A percentile compares a stretch with the other conserved stretches of the same genome.
Conservation (phyloP, 2,329 filamentous ascomycete species). For the Botryotinia globosa region DNA sequence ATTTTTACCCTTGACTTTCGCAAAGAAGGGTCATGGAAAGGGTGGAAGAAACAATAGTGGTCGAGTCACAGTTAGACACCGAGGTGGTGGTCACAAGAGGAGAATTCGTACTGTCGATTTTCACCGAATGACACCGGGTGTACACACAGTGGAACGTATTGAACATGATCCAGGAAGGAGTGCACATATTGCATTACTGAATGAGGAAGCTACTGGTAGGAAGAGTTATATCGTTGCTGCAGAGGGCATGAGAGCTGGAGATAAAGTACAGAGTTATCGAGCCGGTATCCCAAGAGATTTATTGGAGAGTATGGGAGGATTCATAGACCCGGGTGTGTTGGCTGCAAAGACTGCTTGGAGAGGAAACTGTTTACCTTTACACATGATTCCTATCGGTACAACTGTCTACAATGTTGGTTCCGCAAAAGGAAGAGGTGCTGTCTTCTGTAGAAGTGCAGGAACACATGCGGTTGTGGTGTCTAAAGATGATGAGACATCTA, state of each 20-base stretch:
- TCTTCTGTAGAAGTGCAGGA: constrained; percentile 92
- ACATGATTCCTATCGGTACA: constrained; percentile 95
- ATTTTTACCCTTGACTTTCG: constrained; percentile 76
- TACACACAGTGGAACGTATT: constrained; percentile 87
- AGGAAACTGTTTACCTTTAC: constrained; percentile 91
- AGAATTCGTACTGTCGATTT: constrained; percentile 93
- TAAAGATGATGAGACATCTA: constrained; percentile 74
- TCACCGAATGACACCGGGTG: constrained; percentile 70
- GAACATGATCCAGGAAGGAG: constrained; percentile 94
- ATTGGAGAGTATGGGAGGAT: constrained; percentile 86
- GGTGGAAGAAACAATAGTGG: constrained; percentile 90
- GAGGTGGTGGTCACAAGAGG: constrained; percentile 87
- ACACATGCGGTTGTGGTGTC: constrained; percentile 86
- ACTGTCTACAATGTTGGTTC: constrained; percentile 88
- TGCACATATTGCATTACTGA: constrained; percentile 87
- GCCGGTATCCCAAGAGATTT: constrained; percentile 84
- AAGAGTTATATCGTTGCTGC: constrained; percentile 94
- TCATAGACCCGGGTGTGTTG: constrained; percentile 90
- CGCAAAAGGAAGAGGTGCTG: constrained; percentile 67
- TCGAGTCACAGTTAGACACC: constrained; percentile 82
- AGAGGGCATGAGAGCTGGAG: constrained; percentile 88
- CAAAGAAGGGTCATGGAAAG: constrained; percentile 89
- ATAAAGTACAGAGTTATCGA: constrained; percentile 88
- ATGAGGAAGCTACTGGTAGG: constrained; percentile 66
- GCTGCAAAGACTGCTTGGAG: constrained; percentile 91